Evolutionary conservation across 495 filamentous ascomycete species (phyloP).

Genomic region (Neurospora tetraspora): DNA sequence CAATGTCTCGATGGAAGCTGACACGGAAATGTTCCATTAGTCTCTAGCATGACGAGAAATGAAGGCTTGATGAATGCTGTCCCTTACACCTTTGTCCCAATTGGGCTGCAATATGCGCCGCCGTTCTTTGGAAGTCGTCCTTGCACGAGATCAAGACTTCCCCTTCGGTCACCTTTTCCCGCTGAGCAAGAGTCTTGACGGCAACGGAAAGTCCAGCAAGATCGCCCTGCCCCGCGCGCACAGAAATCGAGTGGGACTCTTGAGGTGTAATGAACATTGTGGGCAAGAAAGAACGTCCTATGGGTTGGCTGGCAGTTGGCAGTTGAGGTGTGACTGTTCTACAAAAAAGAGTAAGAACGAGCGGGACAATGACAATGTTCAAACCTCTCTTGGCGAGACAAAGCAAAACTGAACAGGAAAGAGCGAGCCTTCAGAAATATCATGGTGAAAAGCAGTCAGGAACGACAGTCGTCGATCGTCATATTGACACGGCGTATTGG

Average conservation of each 20-base stretch:
- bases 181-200: constrained; percentile 13
- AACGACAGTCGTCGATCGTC: background rate
- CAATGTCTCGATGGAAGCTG: constrained; percentile 19
- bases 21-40: background rate
- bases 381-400: background rate
- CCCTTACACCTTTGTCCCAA: constrained; percentile 12
- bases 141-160: constrained; percentile 18
- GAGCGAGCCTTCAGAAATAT: background rate
- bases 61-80: too few species aligned
- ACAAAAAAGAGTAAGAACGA: background rate
- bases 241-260: constrained; percentile 16
- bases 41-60: background rate
- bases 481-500: background rate
- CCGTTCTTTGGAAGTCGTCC: constrained; percentile 23
- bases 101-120: constrained; percentile 22
- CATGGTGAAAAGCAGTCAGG: background rate
- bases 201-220: constrained; percentile 3
- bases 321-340: background rate
- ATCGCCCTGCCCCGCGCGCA: constrained; percentile 19
- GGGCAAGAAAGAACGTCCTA: background rate
- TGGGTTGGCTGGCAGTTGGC: background rate
- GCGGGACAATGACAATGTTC: background rate
- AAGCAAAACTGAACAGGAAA: background rate
- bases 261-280: constrained; percentile 15
- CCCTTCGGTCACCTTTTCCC: constrained; percentile 9